phyloP scores from a whole-genome alignment of 2,329 filamentous ascomycete genomes.

The Drechslerella stenobrocha region DNA sequence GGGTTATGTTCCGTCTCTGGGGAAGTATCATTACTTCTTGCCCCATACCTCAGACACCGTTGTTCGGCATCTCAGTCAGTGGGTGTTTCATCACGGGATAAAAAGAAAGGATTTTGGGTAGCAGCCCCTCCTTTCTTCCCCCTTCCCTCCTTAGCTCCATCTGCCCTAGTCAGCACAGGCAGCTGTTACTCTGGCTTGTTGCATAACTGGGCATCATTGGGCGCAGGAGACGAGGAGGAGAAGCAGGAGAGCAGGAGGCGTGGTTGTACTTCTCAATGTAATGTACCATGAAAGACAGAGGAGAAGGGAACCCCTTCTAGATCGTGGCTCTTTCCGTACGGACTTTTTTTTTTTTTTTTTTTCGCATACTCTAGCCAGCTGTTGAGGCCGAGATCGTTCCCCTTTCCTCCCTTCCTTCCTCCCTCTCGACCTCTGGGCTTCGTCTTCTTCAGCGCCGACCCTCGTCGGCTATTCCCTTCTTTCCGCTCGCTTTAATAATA shows the following conservation, averaged over 20 bases:
- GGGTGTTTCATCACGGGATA: constrained; percentile 49
- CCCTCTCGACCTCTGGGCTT: constrained; percentile 33
- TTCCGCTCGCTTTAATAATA: constrained; percentile 46
- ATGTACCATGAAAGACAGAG: constrained; percentile 7
- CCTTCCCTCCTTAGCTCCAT: constrained; percentile 45
- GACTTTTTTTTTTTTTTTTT: constrained; percentile 9
- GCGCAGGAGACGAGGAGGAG: constrained; percentile 21
- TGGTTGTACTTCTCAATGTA: constrained; percentile 27
- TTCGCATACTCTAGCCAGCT: constrained; percentile 2
- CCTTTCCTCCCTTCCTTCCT: constrained; percentile 32
- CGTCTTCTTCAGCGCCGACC: constrained; percentile 16
- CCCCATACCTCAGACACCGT: constrained; percentile 41
- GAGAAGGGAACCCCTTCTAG: constrained; percentile 34
- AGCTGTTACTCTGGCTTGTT: constrained; percentile 49
- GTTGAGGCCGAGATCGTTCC: constrained; percentile 24
- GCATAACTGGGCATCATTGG: constrained; percentile 45
- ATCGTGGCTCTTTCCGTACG: constrained; percentile 25
- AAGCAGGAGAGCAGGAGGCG: constrained; percentile 37
- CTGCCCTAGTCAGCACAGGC: constrained; percentile 48
- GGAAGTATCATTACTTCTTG: constrained; percentile 34
- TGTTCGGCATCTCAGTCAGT: constrained; percentile 46
- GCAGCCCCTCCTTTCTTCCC: constrained; percentile 44
- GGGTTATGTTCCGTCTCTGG: constrained; percentile 38
- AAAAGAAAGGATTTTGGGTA: constrained; percentile 40
- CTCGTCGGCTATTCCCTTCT: constrained; percentile 48